phyloP scores from a whole-genome alignment of 2,329 filamentous ascomycete genomes.

The Aspergillus unguis region DNA sequence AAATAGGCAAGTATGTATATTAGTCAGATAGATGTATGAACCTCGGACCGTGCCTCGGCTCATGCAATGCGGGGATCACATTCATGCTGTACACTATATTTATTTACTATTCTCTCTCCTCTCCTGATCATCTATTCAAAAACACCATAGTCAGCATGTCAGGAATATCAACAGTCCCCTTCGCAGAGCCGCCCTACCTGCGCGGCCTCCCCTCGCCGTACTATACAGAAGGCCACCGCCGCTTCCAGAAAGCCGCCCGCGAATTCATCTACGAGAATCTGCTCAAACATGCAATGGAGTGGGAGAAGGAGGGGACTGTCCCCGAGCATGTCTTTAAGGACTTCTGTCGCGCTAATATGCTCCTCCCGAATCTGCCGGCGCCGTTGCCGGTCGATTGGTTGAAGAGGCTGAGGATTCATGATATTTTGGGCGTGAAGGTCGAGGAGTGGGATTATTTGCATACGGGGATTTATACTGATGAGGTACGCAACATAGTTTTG shows the following conservation, averaged over 20 bases:
- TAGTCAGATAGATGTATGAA: no score
- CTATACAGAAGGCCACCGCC: constrained; percentile 62
- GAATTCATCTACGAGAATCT: constrained; percentile 64
- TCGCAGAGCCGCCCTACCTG: constrained; percentile 71
- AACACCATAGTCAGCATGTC: neutral
- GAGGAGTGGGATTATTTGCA: constrained; percentile 74
- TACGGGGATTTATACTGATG: constrained; percentile 66
- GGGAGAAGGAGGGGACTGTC: constrained; percentile 64
- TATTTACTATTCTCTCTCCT: neutral
- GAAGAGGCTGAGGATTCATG: constrained; percentile 61
- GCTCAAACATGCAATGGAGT: constrained; percentile 61
- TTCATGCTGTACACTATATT: no score
- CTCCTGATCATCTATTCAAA: neutral
- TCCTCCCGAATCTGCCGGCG: constrained; percentile 66
- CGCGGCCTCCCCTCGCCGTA: constrained; percentile 68
- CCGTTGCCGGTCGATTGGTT: constrained; percentile 67
- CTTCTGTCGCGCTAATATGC: constrained; percentile 65
- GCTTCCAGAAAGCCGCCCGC: constrained; percentile 66
- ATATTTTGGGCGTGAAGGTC: constrained; percentile 64
- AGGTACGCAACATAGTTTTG: no score
- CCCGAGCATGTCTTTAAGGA: constrained; percentile 62
- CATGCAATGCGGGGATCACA: no score
- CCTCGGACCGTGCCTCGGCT: no score
- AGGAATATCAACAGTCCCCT: constrained; percentile 50
- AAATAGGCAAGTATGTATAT: no score